These are phyloP conservation scores for Metschnikowia picachoensis DNA, from an alignment of 805 yeast genomes.

Conservation along the genomic window DNA sequence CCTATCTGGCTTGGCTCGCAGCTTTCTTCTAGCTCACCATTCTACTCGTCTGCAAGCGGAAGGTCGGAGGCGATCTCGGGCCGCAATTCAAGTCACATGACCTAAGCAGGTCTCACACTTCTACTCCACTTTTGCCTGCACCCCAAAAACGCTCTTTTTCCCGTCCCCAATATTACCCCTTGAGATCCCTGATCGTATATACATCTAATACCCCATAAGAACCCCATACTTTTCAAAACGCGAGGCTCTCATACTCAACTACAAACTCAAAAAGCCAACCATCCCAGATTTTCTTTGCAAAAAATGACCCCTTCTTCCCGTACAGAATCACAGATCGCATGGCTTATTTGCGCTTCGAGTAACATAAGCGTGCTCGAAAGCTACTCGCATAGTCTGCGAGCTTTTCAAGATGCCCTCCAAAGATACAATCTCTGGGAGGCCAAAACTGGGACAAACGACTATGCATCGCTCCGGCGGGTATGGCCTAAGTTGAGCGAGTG, in stretches of 20 bases:
- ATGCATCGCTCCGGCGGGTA: not conserved
- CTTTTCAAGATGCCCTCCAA: slow-evolving; percentile 1
- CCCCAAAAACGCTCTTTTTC: not conserved
- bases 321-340: not conserved
- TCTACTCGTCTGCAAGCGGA: no score
- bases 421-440: not conserved
- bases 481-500: slow-evolving; percentile 1
- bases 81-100: slow-evolving; percentile 6
- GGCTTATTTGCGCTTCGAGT: not conserved
- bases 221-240: no score
- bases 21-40: no score
- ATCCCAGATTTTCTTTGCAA: not conserved
- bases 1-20: no score
- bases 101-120: not conserved
- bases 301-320: not conserved
- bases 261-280: no score
- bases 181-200: no score
- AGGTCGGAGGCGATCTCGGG: not conserved
- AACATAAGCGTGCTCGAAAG: not conserved
- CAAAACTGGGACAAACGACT: not conserved
- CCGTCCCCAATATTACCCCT: not conserved
- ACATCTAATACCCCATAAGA: no score
- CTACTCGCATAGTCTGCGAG: slow-evolving; percentile 1
- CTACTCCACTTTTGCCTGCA: not conserved
- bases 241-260: no score